Base-by-base conservation (phyloP, 768 basidiomycete genomes). In the Russula emetica region DNA sequence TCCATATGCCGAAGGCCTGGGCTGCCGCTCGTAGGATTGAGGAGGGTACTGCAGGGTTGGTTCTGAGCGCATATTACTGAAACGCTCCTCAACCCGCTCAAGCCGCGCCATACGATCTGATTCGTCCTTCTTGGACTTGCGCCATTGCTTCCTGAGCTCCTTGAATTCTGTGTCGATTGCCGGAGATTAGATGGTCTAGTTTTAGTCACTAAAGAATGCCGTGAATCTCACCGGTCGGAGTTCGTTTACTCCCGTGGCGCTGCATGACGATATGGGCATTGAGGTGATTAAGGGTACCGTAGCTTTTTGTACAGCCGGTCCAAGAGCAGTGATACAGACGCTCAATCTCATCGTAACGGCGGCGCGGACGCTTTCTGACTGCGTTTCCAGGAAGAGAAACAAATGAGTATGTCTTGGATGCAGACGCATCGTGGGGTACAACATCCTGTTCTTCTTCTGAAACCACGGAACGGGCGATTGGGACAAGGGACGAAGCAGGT, bases 231-330 rank as follows among this genome's bases (percentile, higher is more conserved):
- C 96, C 95, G 61, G 84, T 84, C 14, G 96, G 96, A 73, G 85
- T 88, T 60, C 95, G 84, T 77, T 96, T 98, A 18, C 79, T 61
- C 49, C 96, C 96, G 73, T 99, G 96, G 75, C 91, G 91, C 75
- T 98, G 96, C 92, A 97, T 97, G n/a, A 87, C 89, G 62, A 98
- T 93, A 74, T 99, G 96, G 34, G 94, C 94, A 73, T 99, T 99
- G 65, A 99, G 81, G 75, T 99, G 96, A 73, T 99, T 98, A 55
- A 98, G 80, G 5, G 94, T 97, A 34, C 94, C 94, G 71, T 96
- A 97, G 30, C 90, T 82, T 77, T 96, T 96, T 60, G 84, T 80
- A 71, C 82, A 83, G 24, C 72, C 73, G 7, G 74, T 72, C 71
- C 72, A 76, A 54, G 87, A 87, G 78, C 95, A 98, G 61, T 83